Conservation (phyloP, 352 stramenopile genomes). For the Albugo laibachii region DNA sequence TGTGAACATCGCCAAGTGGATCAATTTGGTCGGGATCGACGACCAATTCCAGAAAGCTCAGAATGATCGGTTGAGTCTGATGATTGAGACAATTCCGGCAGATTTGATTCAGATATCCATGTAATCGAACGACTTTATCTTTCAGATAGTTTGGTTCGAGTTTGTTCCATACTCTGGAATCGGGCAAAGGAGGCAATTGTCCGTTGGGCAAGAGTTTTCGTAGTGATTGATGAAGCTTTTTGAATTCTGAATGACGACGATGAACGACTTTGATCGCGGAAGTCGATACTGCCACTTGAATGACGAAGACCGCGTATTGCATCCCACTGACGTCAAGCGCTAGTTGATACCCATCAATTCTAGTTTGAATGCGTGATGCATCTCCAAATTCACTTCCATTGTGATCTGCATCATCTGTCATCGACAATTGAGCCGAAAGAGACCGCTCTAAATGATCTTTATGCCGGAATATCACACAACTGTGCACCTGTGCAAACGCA, state of each 20-base stretch:
- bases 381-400: slow-evolving; percentile 18
- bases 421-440: slow-evolving; percentile 53
- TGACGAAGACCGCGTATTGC: slow-evolving; percentile 56
- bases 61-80: slow-evolving; percentile 27
- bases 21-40: too few relatives aligned
- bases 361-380: slow-evolving; percentile 33
- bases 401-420: slow-evolving; percentile 15
- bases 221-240: slow-evolving; percentile 45
- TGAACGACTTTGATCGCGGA: slow-evolving; percentile 47
- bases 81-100: slow-evolving; percentile 17
- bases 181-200: slow-evolving; percentile 41
- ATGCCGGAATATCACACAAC: slow-evolving; percentile 34
- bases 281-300: slow-evolving; percentile 36
- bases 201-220: slow-evolving; percentile 62
- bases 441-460: slow-evolving; percentile 67
- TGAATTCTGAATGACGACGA: slow-evolving; percentile 61
- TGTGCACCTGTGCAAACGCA: slow-evolving; percentile 31
- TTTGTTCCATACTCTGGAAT: slow-evolving; percentile 70
- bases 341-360: slow-evolving; percentile 56
- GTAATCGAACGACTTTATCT: slow-evolving; percentile 45
- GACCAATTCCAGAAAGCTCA: slow-evolving; percentile 10
- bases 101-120: slow-evolving; percentile 49
- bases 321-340: slow-evolving; percentile 46
- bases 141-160: slow-evolving; percentile 68
- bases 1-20: too few relatives aligned